Conservation (phyloP, 1,284 basidiomycete species). For the Papiliotrema flavescens region DNA sequence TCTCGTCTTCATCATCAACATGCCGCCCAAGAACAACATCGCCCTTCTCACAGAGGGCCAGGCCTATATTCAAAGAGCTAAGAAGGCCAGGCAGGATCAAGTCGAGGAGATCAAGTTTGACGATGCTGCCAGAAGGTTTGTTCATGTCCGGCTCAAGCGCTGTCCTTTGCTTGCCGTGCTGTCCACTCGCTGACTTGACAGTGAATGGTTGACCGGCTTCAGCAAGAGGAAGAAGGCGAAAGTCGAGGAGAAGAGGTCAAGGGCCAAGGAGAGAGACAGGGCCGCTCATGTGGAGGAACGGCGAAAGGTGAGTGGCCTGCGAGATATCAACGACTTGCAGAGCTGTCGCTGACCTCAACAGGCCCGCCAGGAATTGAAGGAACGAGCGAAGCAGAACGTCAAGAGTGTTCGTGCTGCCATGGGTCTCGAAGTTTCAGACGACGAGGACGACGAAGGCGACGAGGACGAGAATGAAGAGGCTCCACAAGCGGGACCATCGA, state of each 20-base stretch:
- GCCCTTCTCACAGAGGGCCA: conserved; percentile 48
- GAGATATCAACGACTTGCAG: neutral
- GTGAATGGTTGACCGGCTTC: conserved; percentile 50
- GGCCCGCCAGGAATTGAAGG: conserved; percentile 41
- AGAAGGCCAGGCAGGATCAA: conserved; percentile 42
- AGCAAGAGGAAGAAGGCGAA: conserved; percentile 50
- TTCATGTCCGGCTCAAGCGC: neutral
- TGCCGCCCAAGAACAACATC: conserved; percentile 40
- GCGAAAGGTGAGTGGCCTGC: conserved; percentile 28
- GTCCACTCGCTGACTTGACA: conserved; percentile 6
- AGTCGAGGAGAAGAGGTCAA: conserved; percentile 39
- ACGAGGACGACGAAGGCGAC: conserved; percentile 2
- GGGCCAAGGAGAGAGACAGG: conserved; percentile 46
- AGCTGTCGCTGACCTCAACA: conserved; percentile 5
- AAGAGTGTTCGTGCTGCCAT: conserved; percentile 42
- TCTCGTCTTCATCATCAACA: neutral
- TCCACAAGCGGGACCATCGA: conserved; percentile 23
- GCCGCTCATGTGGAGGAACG: conserved; percentile 44
- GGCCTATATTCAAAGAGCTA: conserved; percentile 46
- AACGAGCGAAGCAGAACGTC: conserved; percentile 44
- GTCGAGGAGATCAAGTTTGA: conserved; percentile 51
- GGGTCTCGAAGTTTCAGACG: conserved; percentile 27
- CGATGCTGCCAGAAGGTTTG: conserved; percentile 45
- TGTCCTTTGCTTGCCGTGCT: neutral
- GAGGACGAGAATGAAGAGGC: conserved; percentile 15